Evolutionary conservation across 805 yeast species (phyloP), one percentile per base, ranked within the genome.

Genomic region (Monosporozyma yasuniensis): DNA sequence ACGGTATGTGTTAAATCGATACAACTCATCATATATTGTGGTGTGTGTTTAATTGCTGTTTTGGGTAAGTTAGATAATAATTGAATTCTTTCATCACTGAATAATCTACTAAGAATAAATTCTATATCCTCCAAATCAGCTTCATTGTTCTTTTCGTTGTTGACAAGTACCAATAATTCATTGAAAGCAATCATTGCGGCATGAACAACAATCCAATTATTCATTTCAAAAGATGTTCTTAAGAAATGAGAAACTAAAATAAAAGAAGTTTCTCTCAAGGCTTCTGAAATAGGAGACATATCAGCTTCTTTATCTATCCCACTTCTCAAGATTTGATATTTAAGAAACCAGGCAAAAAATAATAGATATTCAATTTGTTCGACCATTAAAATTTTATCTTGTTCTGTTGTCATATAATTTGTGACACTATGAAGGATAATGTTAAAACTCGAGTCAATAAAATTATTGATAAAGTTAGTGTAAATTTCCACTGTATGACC

Each of bases 371-470:
- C 79, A 9, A 61, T 59, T 47, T 62, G 63, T 42, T 65, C 64
- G 4, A 67, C 45, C 5, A 54, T 64, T 48, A 53, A 60, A 64
- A 62, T 51, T 47, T 65, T 64, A 18, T 64, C 69, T 23, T 64
- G 62, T 37, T 73, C 76, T 9, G 73, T 65, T 18, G 77, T 70
- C 44, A 76, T 63, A 52, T 71, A 66, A 58, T 68, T 71, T 9
- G 85, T 73, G 11, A 84, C 68, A 27, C 78, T 71, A 44, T 65
- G 70, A 46, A 87, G 69, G 25, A 89, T 65, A 16, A 80, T 79
- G 57, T 87, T 86, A 66, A 86, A 87, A 14, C 89, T 80, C 30
- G 87, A 83, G 50, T 87, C 89, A 4, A 80, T 66, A 55, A 89
- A 84, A 50, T 79, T 78, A 14, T 73, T 61, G 18, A 79, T 75